phyloP scores from a whole-genome alignment of 1,139 yeast species.

The Magnusiomyces sp. region DNA sequence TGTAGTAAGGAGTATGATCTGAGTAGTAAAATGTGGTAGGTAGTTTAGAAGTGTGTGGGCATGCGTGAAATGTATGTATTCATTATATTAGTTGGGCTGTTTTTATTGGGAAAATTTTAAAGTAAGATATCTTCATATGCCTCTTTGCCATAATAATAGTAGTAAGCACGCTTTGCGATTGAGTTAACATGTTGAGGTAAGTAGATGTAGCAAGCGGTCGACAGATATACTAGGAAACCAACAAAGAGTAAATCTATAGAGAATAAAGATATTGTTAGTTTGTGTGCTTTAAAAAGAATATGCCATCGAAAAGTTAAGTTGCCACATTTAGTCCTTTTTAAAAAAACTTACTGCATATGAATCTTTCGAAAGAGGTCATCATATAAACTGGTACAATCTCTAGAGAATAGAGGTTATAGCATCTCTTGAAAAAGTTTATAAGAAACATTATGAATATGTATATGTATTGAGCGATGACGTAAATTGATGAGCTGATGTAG shows the following conservation, averaged over 20 bases:
- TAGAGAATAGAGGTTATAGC: conserved; percentile 17
- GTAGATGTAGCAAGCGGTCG: conserved; percentile 21
- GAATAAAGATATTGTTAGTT: neutral
- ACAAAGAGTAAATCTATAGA: conserved; percentile 15
- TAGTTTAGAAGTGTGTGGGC: neutral
- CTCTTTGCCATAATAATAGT: conserved; percentile 21
- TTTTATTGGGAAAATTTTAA: neutral
- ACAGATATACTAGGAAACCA: conserved; percentile 14
- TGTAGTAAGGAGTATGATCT: no score
- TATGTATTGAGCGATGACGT: no score
- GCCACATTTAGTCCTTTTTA: neutral
- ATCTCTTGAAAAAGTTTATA: neutral
- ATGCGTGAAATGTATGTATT: neutral
- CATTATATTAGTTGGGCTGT: no score
- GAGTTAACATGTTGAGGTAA: conserved; percentile 22
- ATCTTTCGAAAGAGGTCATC: conserved; percentile 21
- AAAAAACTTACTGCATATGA: conserved; percentile 20
- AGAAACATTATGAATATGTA: neutral
- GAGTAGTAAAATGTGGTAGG: no score
- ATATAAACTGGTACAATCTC: conserved; percentile 23
- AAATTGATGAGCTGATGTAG: no score
- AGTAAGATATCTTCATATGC: conserved; percentile 5
- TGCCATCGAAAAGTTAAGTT: neutral
- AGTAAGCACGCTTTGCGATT: conserved; percentile 21
- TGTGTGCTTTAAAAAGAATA: conserved; percentile 5